Base-by-base conservation (phyloP, 805 yeast genomes). In the Candida hispaniensis region DNA sequence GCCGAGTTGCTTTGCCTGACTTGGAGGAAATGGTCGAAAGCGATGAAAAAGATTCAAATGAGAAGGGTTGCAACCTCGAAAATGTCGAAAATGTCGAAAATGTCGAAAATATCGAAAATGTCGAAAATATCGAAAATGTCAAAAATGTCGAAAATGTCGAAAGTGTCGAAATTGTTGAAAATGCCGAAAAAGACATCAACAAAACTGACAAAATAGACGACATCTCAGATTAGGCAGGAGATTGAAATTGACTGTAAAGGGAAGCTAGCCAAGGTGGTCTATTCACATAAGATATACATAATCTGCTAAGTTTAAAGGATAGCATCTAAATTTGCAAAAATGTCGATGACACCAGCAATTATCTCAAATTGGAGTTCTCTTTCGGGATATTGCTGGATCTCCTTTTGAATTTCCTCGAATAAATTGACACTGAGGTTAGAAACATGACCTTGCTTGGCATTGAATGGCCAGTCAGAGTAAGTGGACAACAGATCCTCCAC, bases 241-340 rank as follows among this genome's bases (percentile, higher is more conserved):
- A 19, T n/a, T 19, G 22, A 9, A 19, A n/a, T 19, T 9, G 8
- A 9, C 8, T 19, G 22, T 19, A 19, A n/a, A 19, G 22, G 10
- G 22, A 19, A 9, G n/a, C 10, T n/a, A 19, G n/a, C n/a, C 22
- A 19, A 8, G 22, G 10, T 19, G 8, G 22, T 23, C 13, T 10
- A 7, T 23, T 23, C 11, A 8, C 13, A 23, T 23, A 23, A 11
- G 10, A 8, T 10, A 23, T 9, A 9, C 7, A 10, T 23, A 10
- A 23, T 11, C 11, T 21, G 14, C 11, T 12, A 4, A 9, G 20
- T 17, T n/a, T 63, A 83, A 55, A 85, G 66, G 41, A 86, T 71
- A 39, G 93, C 74, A 59, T 91, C 98, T 80, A 91, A 79, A 58
- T 85, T 77, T 10, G 94, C 72, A 56, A 86, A 88, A 6, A 88